Evolutionary conservation across 805 yeast genomes (phyloP), one percentile per base, ranked within the genome.

Genomic region (Metschnikowia similis): DNA sequence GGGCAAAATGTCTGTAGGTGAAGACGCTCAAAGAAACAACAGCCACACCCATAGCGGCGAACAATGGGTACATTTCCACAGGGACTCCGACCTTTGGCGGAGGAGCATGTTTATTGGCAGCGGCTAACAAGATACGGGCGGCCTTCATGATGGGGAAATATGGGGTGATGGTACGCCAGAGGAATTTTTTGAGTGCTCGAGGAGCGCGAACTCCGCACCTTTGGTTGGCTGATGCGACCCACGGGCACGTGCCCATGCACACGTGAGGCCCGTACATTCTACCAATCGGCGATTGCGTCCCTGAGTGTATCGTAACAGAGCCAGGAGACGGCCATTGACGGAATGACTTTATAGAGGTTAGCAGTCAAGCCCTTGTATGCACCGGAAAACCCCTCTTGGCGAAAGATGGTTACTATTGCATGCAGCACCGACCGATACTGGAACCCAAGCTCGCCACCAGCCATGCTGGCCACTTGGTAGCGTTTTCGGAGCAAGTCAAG

Each of bases 321-420:
- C 96, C 97, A 92, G 52, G 92, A 89, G 14, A 91, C 89, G 4
- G 98, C 98, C 91, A 94, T 92, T 11, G 94, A 84, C 0, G 98
- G 97, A 42, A 89, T 87, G 4, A 92, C 94, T 64, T 91, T 92
- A 74, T 87, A 84, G 64, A 89, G 74, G 62, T 89, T 89, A 1
- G 96, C 94, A 2, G 83, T 76, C 65, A 85, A 72, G 0, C 92
- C 92, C 59, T 81, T 84, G 69, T 84, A 86, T 35, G 86, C 79
- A 1, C 91, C 92, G 40, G 65, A 70, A 44, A 76, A 71, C 1
- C 97, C 97, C 66, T 92, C 98, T 17, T 75, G 69, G 54, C 69
- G 75, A 51, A 85, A 83, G 35, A 92, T 89, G 5, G 85, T 78
- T 3, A 69, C 63, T 31, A 92, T 65, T 0, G 97, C 98, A 58